Conservation (phyloP, 768 basidiomycete species). For the Cystofilobasidium bisporidii region DNA sequence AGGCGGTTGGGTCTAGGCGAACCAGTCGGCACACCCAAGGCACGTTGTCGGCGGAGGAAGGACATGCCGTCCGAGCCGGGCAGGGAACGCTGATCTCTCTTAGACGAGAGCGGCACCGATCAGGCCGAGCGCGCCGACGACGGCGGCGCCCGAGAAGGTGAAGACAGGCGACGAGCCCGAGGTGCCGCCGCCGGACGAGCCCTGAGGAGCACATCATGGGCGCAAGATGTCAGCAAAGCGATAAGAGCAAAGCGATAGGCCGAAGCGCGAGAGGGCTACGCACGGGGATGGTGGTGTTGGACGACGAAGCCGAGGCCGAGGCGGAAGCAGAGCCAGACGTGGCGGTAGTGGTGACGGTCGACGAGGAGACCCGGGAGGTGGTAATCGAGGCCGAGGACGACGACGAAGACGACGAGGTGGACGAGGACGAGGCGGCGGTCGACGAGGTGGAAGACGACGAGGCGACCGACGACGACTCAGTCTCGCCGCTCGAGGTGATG, state of each 20-base stretch:
- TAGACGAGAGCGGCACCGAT: conserved; percentile 1
- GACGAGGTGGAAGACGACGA: conserved; percentile 23
- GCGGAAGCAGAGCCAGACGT: not conserved
- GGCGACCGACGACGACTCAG: conserved; percentile 25
- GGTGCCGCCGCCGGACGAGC: not conserved
- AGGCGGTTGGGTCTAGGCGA: too few species aligned
- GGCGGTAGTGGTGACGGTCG: not conserved
- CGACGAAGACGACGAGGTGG: not conserved
- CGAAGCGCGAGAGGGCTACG: not conserved
- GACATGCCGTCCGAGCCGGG: too few species aligned
- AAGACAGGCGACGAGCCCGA: not conserved
- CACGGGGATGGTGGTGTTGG: not conserved
- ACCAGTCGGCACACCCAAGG: too few species aligned
- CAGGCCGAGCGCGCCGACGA: conserved; percentile 3
- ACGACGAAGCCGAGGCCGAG: not conserved
- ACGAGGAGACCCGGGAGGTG: conserved; percentile 1
- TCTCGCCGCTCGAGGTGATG: conserved; percentile 25
- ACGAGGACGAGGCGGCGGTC: conserved; percentile 1
- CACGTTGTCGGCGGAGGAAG: too few species aligned
- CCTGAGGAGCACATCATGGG: too few species aligned
- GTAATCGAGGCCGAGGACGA: not conserved
- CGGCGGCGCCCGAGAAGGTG: not conserved
- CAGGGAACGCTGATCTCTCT: too few species aligned
- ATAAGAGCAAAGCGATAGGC: too few species aligned
- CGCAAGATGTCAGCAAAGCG: not conserved